phyloP scores from a whole-genome alignment of 108 stramenopile species.

The Aurantiochytrium sp. region DNA sequence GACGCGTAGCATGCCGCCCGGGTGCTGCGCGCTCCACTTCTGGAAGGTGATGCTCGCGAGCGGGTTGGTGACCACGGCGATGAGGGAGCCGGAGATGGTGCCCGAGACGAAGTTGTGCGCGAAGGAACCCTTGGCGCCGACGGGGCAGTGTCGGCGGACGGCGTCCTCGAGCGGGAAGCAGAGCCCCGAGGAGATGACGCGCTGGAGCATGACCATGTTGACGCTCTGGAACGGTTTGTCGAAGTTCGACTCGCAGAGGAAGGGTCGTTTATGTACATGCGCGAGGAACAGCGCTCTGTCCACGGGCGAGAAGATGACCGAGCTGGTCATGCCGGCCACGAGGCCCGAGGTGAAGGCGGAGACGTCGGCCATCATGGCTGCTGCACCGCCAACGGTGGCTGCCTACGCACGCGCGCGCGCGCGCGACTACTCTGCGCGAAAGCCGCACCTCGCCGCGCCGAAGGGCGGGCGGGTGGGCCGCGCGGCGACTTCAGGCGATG shows the following conservation, averaged over 20 bases:
- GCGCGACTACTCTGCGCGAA: too few species aligned
- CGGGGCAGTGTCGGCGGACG: not conserved
- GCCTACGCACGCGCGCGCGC: too few species aligned
- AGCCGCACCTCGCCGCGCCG: too few species aligned
- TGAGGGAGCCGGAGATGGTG: not conserved
- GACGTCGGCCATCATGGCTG: not conserved
- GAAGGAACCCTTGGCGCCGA: not conserved
- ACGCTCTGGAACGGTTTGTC: not conserved
- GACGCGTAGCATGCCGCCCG: not conserved
- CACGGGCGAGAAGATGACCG: not conserved
- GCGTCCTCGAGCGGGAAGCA: conserved; percentile 10
- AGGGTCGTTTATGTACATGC: conserved; percentile 24
- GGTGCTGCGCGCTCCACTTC: not conserved
- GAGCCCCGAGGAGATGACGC: conserved; percentile 18
- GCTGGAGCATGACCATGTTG: not conserved
- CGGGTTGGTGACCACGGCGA: conserved; percentile 14
- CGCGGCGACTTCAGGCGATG: too few species aligned
- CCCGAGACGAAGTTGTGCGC: conserved; percentile 15
- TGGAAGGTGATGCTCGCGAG: not conserved
- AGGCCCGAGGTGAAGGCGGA: conserved; percentile 10
- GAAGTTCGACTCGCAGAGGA: not conserved
- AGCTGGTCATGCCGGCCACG: conserved; percentile 13
- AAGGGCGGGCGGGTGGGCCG: too few species aligned
- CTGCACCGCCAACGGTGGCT: too few species aligned
- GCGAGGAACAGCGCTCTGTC: conserved; percentile 17